A percentile compares a stretch with the other conserved stretches of the same genome.
Evolutionary conservation across 345 rosid genomes (phyloP).

Genomic region (Dovyalis caffra): DNA sequence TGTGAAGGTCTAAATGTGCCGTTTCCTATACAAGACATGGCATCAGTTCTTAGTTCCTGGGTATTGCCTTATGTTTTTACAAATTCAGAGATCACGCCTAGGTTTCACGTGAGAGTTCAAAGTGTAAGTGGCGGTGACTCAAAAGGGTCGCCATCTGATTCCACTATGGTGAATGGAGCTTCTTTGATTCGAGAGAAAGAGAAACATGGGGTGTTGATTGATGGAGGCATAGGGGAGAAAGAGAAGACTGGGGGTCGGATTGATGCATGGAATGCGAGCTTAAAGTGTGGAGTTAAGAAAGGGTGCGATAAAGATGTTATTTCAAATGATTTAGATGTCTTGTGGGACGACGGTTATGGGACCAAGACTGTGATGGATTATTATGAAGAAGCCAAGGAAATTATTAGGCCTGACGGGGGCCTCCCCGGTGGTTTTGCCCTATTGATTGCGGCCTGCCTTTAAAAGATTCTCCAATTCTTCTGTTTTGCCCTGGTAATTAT

Average conservation of each 20-base stretch:
- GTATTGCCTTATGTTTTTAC: constrained; percentile 22
- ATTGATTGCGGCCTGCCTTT: constrained; percentile 70
- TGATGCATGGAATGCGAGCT: constrained; percentile 36
- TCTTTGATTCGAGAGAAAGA: constrained; percentile 28
- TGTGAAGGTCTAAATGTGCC: not conserved
- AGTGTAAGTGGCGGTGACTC: constrained; percentile 36
- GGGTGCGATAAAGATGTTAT: constrained; percentile 30
- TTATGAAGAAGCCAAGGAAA: constrained; percentile 50
- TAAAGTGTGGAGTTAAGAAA: constrained; percentile 24
- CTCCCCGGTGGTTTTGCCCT: constrained; percentile 91
- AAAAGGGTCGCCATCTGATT: constrained; percentile 30
- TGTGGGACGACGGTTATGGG: constrained; percentile 94
- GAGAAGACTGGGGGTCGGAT: constrained; percentile 12
- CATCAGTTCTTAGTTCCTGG: constrained; percentile 33
- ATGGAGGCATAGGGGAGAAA: constrained; percentile 1
- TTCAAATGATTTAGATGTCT: constrained; percentile 42
- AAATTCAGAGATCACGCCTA: constrained; percentile 26
- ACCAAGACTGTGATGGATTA: constrained; percentile 60
- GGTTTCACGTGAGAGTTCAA: constrained; percentile 48
- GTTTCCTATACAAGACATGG: constrained; percentile 21
- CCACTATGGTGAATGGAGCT: constrained; percentile 36
- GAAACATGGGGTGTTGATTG: constrained; percentile 13
- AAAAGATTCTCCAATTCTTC: constrained; percentile 61
- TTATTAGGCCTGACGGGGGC: constrained; percentile 66
- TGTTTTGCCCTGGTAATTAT: constrained; percentile 74